Evolutionary conservation across 1,284 basidiomycete genomes (phyloP).

Genomic region (Ganoderma meredithae): DNA sequence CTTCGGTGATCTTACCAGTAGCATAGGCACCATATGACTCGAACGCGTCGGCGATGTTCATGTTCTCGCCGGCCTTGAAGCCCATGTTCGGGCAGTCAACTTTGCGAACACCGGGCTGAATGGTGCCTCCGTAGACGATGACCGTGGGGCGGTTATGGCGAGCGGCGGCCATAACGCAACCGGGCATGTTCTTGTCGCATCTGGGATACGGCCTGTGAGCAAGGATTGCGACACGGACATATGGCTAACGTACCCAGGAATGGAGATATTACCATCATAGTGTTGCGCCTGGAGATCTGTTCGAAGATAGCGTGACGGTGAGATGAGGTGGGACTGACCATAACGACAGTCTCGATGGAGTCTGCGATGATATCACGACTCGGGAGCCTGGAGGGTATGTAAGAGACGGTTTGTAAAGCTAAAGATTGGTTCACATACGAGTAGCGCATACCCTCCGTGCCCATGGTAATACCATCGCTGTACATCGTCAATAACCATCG

Average conservation of each 20-base stretch:
- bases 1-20: conserved; percentile 78
- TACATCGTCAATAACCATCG: background rate
- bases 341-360: conserved; percentile 80
- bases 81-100: conserved; percentile 84
- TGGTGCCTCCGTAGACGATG: conserved; percentile 88
- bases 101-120: conserved; percentile 76
- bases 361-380: conserved; percentile 92
- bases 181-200: conserved; percentile 96
- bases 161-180: conserved; percentile 84
- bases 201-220: conserved; percentile 20
- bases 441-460: conserved; percentile 86
- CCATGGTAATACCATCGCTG: conserved; percentile 87
- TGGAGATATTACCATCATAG: conserved; percentile 87
- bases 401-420: background rate
- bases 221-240: background rate
- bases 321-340: background rate
- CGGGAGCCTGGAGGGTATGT: conserved; percentile 65
- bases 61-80: conserved; percentile 79
- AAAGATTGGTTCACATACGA: conserved; percentile 58
- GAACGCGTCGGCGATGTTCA: conserved; percentile 85
- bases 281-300: conserved; percentile 69
- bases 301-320: conserved; percentile 12
- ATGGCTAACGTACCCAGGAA: conserved; percentile 58
- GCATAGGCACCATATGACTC: conserved; percentile 85
- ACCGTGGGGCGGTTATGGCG: conserved; percentile 88